phyloP scores from a whole-genome alignment of 805 yeast genomes.

The Candida caryicola region DNA sequence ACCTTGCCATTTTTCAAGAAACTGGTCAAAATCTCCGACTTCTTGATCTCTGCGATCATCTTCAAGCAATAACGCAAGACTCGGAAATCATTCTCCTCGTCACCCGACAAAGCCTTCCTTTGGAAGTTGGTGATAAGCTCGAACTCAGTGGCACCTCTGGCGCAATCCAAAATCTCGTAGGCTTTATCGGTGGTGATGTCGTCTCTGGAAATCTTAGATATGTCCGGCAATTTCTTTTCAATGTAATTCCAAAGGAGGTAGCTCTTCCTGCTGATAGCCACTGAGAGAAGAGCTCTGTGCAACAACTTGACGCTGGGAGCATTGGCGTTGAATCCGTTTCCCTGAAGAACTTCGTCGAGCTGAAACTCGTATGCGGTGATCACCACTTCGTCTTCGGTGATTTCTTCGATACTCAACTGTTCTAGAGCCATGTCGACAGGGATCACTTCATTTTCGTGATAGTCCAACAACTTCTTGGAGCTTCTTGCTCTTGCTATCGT shows the following conservation, averaged over 20 bases:
- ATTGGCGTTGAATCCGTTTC: constrained; percentile 25
- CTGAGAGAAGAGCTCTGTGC: constrained; percentile 58
- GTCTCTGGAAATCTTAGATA: constrained; percentile 20
- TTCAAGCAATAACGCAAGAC: constrained; percentile 56
- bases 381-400: constrained; percentile 59
- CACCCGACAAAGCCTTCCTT: constrained; percentile 25
- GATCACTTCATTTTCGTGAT: constrained; percentile 29
- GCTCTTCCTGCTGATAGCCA: constrained; percentile 59
- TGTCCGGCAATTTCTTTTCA: constrained; percentile 40
- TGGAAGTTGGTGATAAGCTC: constrained; percentile 54
- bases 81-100: constrained; percentile 48
- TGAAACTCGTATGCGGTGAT: constrained; percentile 72
- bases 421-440: constrained; percentile 34
- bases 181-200: constrained; percentile 38
- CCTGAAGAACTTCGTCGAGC: constrained; percentile 46
- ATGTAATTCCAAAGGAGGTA: constrained; percentile 55
- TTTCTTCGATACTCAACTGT: constrained; percentile 39
- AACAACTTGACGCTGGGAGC: constrained; percentile 38
- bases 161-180: constrained; percentile 46
- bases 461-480: constrained; percentile 20
- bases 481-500: constrained; percentile 26
- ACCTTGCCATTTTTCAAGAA: constrained; percentile 62
- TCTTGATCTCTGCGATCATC: constrained; percentile 50
- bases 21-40: constrained; percentile 53
- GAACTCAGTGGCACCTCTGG: constrained; percentile 53